These are phyloP conservation scores for Aspergillus steynii DNA, from an alignment of 495 filamentous ascomycete genomes.

Conservation along the genomic window DNA sequence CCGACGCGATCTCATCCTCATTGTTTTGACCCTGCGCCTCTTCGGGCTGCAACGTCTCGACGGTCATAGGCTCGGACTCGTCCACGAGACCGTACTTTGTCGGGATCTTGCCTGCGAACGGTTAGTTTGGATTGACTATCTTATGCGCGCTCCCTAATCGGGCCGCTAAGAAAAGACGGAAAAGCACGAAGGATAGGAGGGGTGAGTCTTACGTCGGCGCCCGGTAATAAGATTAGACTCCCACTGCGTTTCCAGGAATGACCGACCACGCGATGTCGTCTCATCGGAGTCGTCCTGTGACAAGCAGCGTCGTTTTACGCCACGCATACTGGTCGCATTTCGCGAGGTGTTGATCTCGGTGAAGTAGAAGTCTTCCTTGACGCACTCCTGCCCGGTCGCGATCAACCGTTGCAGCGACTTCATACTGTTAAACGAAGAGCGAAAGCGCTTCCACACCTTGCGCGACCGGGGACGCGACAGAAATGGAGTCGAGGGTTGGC, in stretches of 20 bases:
- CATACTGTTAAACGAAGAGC: slow-evolving; percentile 43
- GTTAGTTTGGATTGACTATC: background rate
- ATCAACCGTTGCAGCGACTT: slow-evolving; percentile 34
- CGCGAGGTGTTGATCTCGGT: slow-evolving; percentile 37
- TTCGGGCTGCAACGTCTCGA: slow-evolving; percentile 9
- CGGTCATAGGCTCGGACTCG: slow-evolving; percentile 16
- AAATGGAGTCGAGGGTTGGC: slow-evolving; percentile 56
- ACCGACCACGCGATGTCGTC: slow-evolving; percentile 23
- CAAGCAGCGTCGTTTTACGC: slow-evolving; percentile 49
- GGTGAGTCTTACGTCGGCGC: slow-evolving; percentile 41
- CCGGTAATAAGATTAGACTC: slow-evolving; percentile 31
- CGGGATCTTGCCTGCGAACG: slow-evolving; percentile 41
- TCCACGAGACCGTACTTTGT: slow-evolving; percentile 26
- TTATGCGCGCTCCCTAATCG: background rate
- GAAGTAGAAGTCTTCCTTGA: slow-evolving; percentile 25
- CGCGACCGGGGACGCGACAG: slow-evolving; percentile 40
- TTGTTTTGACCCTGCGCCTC: slow-evolving; percentile 9
- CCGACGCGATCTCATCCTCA: slow-evolving; percentile 12
- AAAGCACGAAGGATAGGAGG: background rate
- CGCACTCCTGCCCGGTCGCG: slow-evolving; percentile 13
- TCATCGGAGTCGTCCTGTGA: slow-evolving; percentile 14
- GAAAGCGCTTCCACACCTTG: slow-evolving; percentile 55
- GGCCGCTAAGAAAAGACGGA: slow-evolving; percentile 6
- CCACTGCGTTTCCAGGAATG: slow-evolving; percentile 46
- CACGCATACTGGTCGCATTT: slow-evolving; percentile 34